Conservation (phyloP, 768 basidiomycete species). For the Megacollybia marginata region DNA sequence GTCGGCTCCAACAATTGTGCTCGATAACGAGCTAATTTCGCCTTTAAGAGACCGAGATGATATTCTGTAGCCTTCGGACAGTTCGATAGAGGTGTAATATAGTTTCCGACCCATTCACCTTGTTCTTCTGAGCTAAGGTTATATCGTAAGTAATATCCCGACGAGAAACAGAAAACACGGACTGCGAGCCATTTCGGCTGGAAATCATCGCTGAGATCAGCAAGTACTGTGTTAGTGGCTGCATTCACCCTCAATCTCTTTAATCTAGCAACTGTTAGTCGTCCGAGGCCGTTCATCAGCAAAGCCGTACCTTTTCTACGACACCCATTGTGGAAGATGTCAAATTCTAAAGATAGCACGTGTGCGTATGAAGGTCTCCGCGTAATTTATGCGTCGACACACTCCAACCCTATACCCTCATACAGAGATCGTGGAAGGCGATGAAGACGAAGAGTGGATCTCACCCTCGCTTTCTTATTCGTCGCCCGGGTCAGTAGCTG, state of each 20-base stretch:
- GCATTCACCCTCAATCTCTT: slow-evolving; percentile 85
- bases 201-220: slow-evolving; percentile 1
- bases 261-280: slow-evolving; percentile 50
- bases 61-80: slow-evolving; percentile 80
- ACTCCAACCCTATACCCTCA: slow-evolving; percentile 65
- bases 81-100: slow-evolving; percentile 6
- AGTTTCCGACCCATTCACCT: slow-evolving; percentile 35
- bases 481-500: slow-evolving; percentile 17
- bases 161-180: slow-evolving; percentile 23
- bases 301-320: slow-evolving; percentile 70
- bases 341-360: background rate
- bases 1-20: slow-evolving; percentile 91
- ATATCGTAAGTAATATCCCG: background rate
- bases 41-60: slow-evolving; percentile 88
- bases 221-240: background rate
- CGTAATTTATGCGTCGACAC: slow-evolving; percentile 43
- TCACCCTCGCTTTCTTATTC: slow-evolving; percentile 23
- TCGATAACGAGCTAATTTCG: slow-evolving; percentile 90
- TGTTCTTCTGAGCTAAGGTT: slow-evolving; percentile 84
- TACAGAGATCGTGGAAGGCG: slow-evolving; percentile 47
- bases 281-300: too few relatives aligned
- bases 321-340: slow-evolving; percentile 62
- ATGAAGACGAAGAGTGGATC: slow-evolving; percentile 42
- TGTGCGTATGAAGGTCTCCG: background rate
- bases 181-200: slow-evolving; percentile 98